Evolutionary conservation across 345 rosid species (phyloP).

Genomic region (Camelina neglecta): DNA sequence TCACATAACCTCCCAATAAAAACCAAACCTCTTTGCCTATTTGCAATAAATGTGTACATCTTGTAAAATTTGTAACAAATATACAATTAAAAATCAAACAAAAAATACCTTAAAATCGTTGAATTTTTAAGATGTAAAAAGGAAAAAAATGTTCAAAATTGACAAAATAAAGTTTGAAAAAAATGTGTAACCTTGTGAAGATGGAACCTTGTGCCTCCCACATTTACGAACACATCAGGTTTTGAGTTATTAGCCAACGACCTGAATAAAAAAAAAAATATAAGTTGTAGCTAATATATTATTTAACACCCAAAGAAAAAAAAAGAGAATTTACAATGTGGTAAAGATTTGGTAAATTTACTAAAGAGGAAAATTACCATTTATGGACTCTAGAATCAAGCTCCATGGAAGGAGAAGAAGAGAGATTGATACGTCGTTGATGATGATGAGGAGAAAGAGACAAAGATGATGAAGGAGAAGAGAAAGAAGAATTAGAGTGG

Average conservation of each 20-base stretch:
- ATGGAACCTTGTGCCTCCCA: constrained; percentile 66
- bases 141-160: constrained; percentile 1
- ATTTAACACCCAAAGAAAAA: background rate
- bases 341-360: background rate
- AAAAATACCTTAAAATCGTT: background rate
- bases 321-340: background rate
- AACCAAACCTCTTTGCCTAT: constrained; percentile 25
- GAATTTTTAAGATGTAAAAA: background rate
- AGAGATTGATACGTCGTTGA: constrained; percentile 33
- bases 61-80: background rate
- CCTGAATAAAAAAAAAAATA: constrained; percentile 46
- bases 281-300: background rate
- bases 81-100: background rate
- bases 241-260: constrained; percentile 53
- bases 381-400: constrained; percentile 61
- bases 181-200: constrained; percentile 69
- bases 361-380: constrained; percentile 47
- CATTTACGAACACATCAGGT: constrained; percentile 65
- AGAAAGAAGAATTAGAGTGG: constrained; percentile 42
- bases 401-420: constrained; percentile 47
- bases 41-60: constrained; percentile 17
- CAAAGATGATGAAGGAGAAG: constrained; percentile 44
- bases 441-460: constrained; percentile 41
- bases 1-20: constrained; percentile 28
- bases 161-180: constrained; percentile 1